Evolutionary conservation across 2,329 filamentous ascomycete genomes (phyloP), one percentile per base, ranked within the genome.

Genomic region (Fusarium drepaniforme): DNA sequence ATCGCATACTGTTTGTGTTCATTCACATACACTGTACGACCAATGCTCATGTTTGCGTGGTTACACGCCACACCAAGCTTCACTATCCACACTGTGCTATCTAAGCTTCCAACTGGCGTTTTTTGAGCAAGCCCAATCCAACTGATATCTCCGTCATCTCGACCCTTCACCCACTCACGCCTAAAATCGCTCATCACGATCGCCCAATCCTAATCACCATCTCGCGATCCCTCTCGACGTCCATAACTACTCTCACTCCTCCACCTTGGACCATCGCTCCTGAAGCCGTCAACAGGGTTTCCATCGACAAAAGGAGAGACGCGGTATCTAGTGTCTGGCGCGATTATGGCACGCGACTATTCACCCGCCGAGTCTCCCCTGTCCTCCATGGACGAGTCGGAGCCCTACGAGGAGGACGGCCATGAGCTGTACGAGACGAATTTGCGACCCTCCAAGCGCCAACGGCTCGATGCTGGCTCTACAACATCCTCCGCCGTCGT

Each of bases 371-470:
- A 88, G 66, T 88, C 86, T 38, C 86, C 87, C 28, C 82, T 87
- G 5, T 88, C 87, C 35, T 87, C 86, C 5, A 82, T 87, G 78
- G 83, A 83, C 23, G 85, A 86, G 5, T 85, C 85, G 57, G 86
- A 86, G 61, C 84, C 83, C 21, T 87, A 84, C 64, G 86, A 88
- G 57, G 86, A 88, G 53, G 86, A 88, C 23, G 83, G 72, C 18
- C 83, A 84, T 49, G 86, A 87, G 28, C 80, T 83, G 49, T 83
- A 86, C 33, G 85, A 86, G 42, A 78, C 80, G 28, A 82, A 85
- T 23, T 75, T 82, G 21, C 85, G 84, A 33, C 86, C 87, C 11
- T 81, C 86, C 16, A 87, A 89, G 82, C 86, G 88, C 46, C 83
- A 87, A 69, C 86, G 87, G 77, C 74, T 86, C 21, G 84, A 84